phyloP scores from a whole-genome alignment of 1,284 basidiomycete genomes.

The Serendipita sp. region DNA sequence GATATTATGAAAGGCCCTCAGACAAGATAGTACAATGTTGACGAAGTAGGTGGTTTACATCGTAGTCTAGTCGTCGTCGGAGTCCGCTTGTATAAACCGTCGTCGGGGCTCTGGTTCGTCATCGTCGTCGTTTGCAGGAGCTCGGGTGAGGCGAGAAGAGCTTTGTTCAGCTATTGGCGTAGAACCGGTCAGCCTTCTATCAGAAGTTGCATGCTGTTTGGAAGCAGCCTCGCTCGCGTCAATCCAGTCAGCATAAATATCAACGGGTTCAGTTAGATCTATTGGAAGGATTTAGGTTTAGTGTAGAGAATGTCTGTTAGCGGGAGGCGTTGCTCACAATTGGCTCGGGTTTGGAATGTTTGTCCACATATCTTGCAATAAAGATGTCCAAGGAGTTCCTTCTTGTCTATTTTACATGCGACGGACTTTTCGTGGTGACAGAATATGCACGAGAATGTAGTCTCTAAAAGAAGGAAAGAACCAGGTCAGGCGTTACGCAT shows the following conservation, averaged over 20 bases:
- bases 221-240: slow-evolving; percentile 80
- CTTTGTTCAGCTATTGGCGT: not conserved
- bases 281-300: slow-evolving; percentile 13
- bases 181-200: not conserved
- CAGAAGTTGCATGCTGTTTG: slow-evolving; percentile 18
- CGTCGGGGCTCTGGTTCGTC: not conserved
- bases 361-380: slow-evolving; percentile 71
- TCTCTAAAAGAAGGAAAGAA: slow-evolving; percentile 32
- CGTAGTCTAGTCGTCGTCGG: slow-evolving; percentile 2
- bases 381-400: slow-evolving; percentile 64
- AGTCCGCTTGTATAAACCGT: not conserved
- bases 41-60: not conserved
- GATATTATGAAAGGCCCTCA: not conserved
- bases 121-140: not conserved
- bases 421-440: slow-evolving; percentile 86
- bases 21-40: too few species aligned
- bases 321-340: slow-evolving; percentile 38
- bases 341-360: slow-evolving; percentile 68
- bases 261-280: slow-evolving; percentile 79
- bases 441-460: slow-evolving; percentile 65
- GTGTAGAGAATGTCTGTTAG: slow-evolving; percentile 8
- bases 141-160: not conserved
- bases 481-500: not conserved
- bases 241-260: slow-evolving; percentile 87
- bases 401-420: slow-evolving; percentile 70